Evolutionary conservation across 352 stramenopile genomes (phyloP), one percentile per base, ranked within the genome.

Genomic region (Phytophthora fragariaefolia): DNA sequence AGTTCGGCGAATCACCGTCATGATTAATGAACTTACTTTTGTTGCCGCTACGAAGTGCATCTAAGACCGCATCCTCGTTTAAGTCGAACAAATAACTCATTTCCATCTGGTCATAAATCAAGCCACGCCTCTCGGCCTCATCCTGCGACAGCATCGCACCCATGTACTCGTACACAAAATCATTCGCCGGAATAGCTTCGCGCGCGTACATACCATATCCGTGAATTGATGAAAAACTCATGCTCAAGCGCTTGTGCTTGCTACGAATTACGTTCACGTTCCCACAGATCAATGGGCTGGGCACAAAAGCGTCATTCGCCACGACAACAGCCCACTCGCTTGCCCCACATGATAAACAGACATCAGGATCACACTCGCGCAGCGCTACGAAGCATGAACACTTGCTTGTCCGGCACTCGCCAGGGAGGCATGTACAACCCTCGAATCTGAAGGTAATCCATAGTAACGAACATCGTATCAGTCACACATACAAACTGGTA

Each of bases 21-120:
- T 98, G 91, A 65, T 97, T 96, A 12, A 89, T 82, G 58, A 96
- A 98, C 55, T 95, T 90, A 55, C 82, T 92, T 69, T 98, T 97
- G 79, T 98, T 98, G 23, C 96, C 93, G 28, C 88, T 89, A 22
- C 88, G 83, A 23, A 92, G 79, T 1, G 93, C 92, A 64, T 98
- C 95, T 23, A 98, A 65, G 23, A 92, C 83, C 22, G 78, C 81
- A 27, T 98, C 93, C 10, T 89, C 84, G 51, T 93, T 97, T 36
- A 98, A 56, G 71, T 98, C 92, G 66, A 98, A 98, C 20, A 98
- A 55, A 57, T 97, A 98, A 17, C 78, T 89, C 65, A 79, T 86
- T 55, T 90, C 85, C 36, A 82, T 66, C 69, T 85, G 86, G 70
- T 96, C 87, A 69, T 96, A 95, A 50, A 97, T 85, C 13, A 67